Evolutionary conservation across 2,329 filamentous ascomycete species (phyloP), one percentile per base, ranked within the genome.

Genomic region (Ophiocordyceps robertsii): DNA sequence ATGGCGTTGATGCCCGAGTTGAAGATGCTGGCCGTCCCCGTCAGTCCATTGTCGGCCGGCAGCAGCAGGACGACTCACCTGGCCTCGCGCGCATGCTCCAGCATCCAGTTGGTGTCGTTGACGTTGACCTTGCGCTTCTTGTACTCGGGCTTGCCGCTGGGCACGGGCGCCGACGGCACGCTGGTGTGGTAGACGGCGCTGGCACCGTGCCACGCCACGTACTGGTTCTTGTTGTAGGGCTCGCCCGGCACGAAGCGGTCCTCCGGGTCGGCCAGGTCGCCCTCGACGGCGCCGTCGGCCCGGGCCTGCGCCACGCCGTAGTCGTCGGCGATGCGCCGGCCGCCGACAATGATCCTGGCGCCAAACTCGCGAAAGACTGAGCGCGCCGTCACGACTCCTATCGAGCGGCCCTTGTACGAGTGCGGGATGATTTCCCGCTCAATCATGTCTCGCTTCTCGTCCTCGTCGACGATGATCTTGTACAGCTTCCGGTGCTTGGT

Each of bases 281-380:
- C 92, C 60, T 95, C 90, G 3, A 86, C 73, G 24, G 80, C 80
- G 19, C 89, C 90, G 41, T 85, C 79, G 39, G 80, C 82, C 39
- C 79, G 77, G 29, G 82, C 82, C 51, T 80, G 81, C 29, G 80
- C 66, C 32, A 85, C 85, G 49, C 88, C 80, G 63, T 96, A 98
- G 62, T 98, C 92, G 58, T 98, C 92, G 38, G 76, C 72, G 52
- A 98, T 73, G 56, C 81, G 82, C 56, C 81, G 84, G 41, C 92
- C 92, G 17, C 88, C 92, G 19, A 98, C 88, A 43, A 98, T 76
- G 54, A 98, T 98, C 48, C 86, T 78, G 7, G 92, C 85, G 44
- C 92, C 92, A 52, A 98, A 98, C 61, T 98, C 92, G 44, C 92
- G 78, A 62, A 96, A 98, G 14, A 98, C 92, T 2, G 92, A 96